Evolutionary conservation across 352 stramenopile genomes (phyloP).

Genomic region (Phytophthora litchii): DNA sequence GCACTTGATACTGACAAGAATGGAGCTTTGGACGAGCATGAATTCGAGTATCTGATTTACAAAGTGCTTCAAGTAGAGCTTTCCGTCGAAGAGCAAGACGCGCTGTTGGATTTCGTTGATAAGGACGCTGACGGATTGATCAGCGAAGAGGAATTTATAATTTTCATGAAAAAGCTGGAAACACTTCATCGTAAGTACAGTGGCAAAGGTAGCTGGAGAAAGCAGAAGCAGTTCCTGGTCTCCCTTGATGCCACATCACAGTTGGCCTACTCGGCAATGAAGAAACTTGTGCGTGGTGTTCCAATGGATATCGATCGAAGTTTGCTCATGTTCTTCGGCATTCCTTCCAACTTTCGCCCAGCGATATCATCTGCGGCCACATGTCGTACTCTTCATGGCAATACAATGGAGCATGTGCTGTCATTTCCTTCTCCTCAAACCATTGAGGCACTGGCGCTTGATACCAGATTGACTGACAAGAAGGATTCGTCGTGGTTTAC

Average conservation of each 20-base stretch:
- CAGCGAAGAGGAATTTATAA: slow-evolving; percentile 73
- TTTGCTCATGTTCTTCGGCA: slow-evolving; percentile 76
- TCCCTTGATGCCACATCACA: slow-evolving; percentile 51
- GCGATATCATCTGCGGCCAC: slow-evolving; percentile 64
- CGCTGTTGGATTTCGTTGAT: slow-evolving; percentile 74
- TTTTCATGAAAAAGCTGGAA: slow-evolving; percentile 77
- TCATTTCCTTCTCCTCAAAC: slow-evolving; percentile 77
- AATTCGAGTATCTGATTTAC: slow-evolving; percentile 82
- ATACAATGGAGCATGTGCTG: slow-evolving; percentile 72
- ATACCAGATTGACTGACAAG: slow-evolving; percentile 35
- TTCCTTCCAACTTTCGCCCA: slow-evolving; percentile 80
- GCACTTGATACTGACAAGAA: slow-evolving; percentile 71
- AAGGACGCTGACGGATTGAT: slow-evolving; percentile 65
- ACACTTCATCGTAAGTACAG: slow-evolving; percentile 46
- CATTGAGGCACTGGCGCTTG: slow-evolving; percentile 52
- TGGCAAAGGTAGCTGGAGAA: slow-evolving; percentile 33
- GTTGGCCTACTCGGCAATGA: slow-evolving; percentile 70
- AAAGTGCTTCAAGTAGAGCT: slow-evolving; percentile 78
- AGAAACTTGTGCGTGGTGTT: slow-evolving; percentile 72
- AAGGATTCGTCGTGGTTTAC: slow-evolving; percentile 39
- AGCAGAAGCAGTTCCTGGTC: slow-evolving; percentile 43
- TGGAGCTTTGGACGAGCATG: slow-evolving; percentile 64
- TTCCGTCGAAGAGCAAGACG: slow-evolving; percentile 73
- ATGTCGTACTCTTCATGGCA: slow-evolving; percentile 50
- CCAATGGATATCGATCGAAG: slow-evolving; percentile 73